A percentile compares a stretch with the other conserved stretches of the same genome.
phyloP scores from a whole-genome alignment of 352 stramenopile species.

The Aphanomyces invadans region DNA sequence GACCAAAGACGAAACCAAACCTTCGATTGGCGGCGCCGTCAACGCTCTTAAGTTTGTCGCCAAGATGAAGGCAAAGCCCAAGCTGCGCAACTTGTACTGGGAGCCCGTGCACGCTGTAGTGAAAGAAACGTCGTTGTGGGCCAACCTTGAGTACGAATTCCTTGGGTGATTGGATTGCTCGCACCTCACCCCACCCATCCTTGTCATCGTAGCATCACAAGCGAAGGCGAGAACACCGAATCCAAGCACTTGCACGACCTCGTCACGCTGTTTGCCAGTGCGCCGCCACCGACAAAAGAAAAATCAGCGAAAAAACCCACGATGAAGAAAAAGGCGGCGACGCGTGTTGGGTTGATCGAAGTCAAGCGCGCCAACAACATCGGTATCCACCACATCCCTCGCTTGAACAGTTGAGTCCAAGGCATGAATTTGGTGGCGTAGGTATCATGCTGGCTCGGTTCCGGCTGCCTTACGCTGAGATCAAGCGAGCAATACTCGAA shows the following conservation, averaged over 20 bases:
- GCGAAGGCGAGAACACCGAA: no score
- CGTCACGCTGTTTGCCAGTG: constrained; percentile 63
- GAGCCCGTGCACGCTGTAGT: constrained; percentile 45
- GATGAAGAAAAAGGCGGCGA: constrained; percentile 50
- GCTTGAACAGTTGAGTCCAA: no score
- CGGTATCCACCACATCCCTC: constrained; percentile 27
- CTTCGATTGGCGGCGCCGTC: neutral
- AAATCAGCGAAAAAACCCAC: constrained; percentile 37
- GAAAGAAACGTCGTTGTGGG: constrained; percentile 35
- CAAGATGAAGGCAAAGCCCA: constrained; percentile 46
- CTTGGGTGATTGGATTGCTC: constrained; percentile 27
- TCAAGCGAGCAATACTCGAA: constrained; percentile 63
- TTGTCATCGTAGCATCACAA: no score
- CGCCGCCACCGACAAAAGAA: constrained; percentile 26
- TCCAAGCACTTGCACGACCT: constrained; percentile 57
- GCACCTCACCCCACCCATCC: constrained; percentile 25
- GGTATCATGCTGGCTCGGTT: constrained; percentile 77
- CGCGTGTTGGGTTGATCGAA: constrained; percentile 71
- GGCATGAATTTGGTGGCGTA: no score
- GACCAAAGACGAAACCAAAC: neutral
- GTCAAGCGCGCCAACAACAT: constrained; percentile 82
- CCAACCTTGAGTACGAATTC: constrained; percentile 19
- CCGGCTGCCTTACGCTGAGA: constrained; percentile 69
- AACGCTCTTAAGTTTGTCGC: constrained; percentile 18
- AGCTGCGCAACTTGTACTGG: constrained; percentile 80